Evolutionary conservation across 1,139 yeast species (phyloP).

Genomic region (Yamadazyma membranifaciens): DNA sequence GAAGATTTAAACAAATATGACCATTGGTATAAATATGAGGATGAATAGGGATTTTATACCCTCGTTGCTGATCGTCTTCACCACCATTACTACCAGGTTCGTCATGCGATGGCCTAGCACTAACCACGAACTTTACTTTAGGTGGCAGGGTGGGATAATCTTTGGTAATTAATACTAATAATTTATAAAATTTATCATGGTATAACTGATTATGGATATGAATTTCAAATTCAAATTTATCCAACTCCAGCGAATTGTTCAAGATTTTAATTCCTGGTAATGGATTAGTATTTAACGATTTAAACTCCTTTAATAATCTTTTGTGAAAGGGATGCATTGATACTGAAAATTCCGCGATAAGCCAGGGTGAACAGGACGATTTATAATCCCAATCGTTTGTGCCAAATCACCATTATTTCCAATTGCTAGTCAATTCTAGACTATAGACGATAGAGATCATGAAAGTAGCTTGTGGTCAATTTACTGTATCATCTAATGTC

Average conservation of each 20-base stretch:
- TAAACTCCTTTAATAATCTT: slow-evolving; percentile 44
- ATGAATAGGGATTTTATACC: slow-evolving; percentile 52
- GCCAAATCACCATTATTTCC: too few species aligned
- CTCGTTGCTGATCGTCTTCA: slow-evolving; percentile 4
- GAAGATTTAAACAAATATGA: slow-evolving; percentile 62
- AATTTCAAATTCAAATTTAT: slow-evolving; percentile 24
- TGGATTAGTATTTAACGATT: slow-evolving; percentile 18
- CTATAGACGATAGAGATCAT: slow-evolving; percentile 8
- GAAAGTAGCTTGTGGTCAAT: slow-evolving; percentile 78
- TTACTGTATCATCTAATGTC: slow-evolving; percentile 71
- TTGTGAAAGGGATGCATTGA: slow-evolving; percentile 30
- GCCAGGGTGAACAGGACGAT: background rate
- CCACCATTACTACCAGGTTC: background rate
- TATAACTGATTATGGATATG: slow-evolving; percentile 28
- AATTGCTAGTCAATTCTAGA: too few species aligned
- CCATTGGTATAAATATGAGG: slow-evolving; percentile 77
- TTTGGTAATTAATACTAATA: slow-evolving; percentile 38
- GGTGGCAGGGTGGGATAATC: slow-evolving; percentile 69
- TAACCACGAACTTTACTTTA: slow-evolving; percentile 50
- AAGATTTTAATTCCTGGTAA: slow-evolving; percentile 31
- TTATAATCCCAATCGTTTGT: too few species aligned
- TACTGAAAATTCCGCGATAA: slow-evolving; percentile 3
- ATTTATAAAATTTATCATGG: slow-evolving; percentile 29
- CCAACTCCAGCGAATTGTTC: slow-evolving; percentile 22
- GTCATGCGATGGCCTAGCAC: slow-evolving; percentile 8